Base-by-base conservation (phyloP, 2,329 filamentous ascomycete species). In the Colletotrichum truncatum region DNA sequence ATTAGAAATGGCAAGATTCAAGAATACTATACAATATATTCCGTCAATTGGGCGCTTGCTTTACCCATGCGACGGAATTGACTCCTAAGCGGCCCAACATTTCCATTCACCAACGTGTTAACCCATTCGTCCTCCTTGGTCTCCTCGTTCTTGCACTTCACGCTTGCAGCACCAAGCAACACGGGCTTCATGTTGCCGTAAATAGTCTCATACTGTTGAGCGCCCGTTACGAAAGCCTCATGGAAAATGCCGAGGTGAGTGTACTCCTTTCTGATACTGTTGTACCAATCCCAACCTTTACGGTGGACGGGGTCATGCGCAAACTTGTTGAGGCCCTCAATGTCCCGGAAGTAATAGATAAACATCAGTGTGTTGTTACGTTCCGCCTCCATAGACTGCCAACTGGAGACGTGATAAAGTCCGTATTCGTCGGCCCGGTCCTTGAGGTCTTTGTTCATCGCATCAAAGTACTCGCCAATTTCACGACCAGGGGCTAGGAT, bases 221-320 rank as follows among this genome's bases (percentile, higher is more conserved):
- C 73, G 1, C 79, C 78, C 5, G 82, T 80, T 25, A 78, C 74
- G 67, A 84, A 87, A 0, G 81, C 80, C 78, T 89, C 86, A 70
- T 89, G 86, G 65, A 78, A 87, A 67, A 88, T 82, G 5, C 80
- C 79, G 23, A 88, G 69, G 66, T 85, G 77, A 25, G 71, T 69
- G 39, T 75, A 66, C 25, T 78, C 70, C 45, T 71, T 72, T 53
- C 70, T 73, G 57, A 79, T 77, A 72, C 41, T 16, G 43, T 58
- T 64, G 36, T 81, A 85, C 81, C 81, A 87, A 48, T 83, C 78
- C 85, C 84, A 85, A 0, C 73, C 81, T 36, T 78, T 72, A 11
- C 81, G 78, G 70, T 89, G 87, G 8, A 81, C 59, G 6, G 76
- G 70, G 46, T 78, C 78, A 54, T 86, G 82, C 1, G 86, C 85